Base-by-base conservation (phyloP, 345 rosid species). In the Arabidopsis arenosa region DNA sequence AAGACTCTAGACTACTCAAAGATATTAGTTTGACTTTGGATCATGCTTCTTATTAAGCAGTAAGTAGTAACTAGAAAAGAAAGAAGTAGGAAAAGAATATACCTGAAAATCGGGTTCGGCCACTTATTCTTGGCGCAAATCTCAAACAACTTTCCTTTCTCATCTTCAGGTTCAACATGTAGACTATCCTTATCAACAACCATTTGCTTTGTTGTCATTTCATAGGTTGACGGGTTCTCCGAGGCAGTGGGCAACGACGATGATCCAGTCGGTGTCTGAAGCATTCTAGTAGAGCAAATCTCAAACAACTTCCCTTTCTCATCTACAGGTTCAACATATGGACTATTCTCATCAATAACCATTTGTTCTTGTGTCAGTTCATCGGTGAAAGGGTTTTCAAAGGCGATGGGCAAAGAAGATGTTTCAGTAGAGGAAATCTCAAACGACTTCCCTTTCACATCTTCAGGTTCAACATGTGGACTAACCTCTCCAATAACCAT, bases 21-120 rank as follows among this genome's bases (percentile, higher is more conserved):
- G 43, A 15, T 30, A 23, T 14, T 26, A 41, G n/a, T 43, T 43
- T 65, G 56, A 45, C 15, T 47, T 32, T 47, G 41, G 56, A 17
- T 15, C 52, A 43, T 43, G 13, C 13, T 43, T 8, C 44, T 35
- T 15, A 14, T 14, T 23, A 47, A n/a, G 28, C 28, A 41, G 30
- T n/a, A 9, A 26, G 70, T n/a, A 39, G 12, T 15, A 58, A 11
- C 2, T 8, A n/a, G 63, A 58, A 5, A 35, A 35, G 55, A 21
- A 40, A 26, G 55, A 26, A 2, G 15, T 13, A 6, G 18, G 35
- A 9, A 30, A 40, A 53, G n/a, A 5, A 9, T 79, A 43, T 81
- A 86, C 93, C 63, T 75, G 85, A 81, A 88, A 49, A 1, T 61
- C 2, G 92, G 96, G 33, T 80, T 84, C 5, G 83, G 60, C 92